Evolutionary conservation across 352 stramenopile genomes (phyloP).

Genomic region (Achlya hypogyna): DNA sequence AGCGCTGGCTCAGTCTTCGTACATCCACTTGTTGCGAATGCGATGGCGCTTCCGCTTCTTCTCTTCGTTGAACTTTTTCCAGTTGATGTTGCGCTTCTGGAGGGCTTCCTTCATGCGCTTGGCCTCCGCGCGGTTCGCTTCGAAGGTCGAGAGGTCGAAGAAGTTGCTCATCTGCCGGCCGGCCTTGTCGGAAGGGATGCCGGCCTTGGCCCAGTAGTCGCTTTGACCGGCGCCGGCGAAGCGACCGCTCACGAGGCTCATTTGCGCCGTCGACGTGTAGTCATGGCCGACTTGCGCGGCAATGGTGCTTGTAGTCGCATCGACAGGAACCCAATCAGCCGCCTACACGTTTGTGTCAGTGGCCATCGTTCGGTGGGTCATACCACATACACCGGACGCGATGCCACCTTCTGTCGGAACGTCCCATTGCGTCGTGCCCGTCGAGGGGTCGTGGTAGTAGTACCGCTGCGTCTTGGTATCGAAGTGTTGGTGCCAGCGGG

Average conservation of each 20-base stretch:
- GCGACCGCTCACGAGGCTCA: constrained; percentile 38
- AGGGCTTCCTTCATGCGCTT: constrained; percentile 65
- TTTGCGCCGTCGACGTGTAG: constrained; percentile 62
- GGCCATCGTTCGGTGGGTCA: background rate
- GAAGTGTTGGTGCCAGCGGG: constrained; percentile 79
- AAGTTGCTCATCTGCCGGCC: constrained; percentile 83
- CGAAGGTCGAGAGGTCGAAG: constrained; percentile 67
- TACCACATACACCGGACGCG: constrained; percentile 46
- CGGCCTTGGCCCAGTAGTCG: constrained; percentile 52
- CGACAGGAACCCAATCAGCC: constrained; percentile 66
- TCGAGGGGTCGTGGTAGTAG: constrained; percentile 80
- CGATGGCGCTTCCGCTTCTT: constrained; percentile 84
- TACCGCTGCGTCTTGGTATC: constrained; percentile 67
- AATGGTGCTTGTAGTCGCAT: constrained; percentile 27
- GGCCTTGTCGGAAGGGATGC: constrained; percentile 53
- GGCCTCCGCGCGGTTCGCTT: constrained; percentile 75
- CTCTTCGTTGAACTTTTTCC: constrained; percentile 74
- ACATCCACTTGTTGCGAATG: constrained; percentile 81
- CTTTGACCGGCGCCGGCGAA: constrained; percentile 65
- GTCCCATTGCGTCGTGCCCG: constrained; percentile 68
- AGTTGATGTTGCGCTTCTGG: constrained; percentile 80
- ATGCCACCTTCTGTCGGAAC: constrained; percentile 46
- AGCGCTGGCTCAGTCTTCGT: constrained; percentile 57
- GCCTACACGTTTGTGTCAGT: constrained; percentile 30
- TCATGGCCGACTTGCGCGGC: constrained; percentile 33